Evolutionary conservation across 1,284 basidiomycete species (phyloP).

Genomic region (Paramarasmius palmivorus): DNA sequence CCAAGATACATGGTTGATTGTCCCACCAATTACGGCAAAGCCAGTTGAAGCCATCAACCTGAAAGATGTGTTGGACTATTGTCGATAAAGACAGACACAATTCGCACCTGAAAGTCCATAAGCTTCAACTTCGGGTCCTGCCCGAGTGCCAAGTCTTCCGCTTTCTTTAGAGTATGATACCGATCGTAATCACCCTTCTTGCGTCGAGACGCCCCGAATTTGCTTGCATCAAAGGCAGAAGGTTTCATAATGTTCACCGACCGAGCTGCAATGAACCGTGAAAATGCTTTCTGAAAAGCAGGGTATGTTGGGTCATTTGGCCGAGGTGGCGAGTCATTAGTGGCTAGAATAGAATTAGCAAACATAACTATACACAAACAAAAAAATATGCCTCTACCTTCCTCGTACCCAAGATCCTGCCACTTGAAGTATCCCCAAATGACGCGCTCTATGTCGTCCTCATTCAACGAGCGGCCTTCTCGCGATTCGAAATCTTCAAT

Average conservation of each 20-base stretch:
- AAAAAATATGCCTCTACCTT: constrained; percentile 67
- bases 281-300: constrained; percentile 68
- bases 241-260: constrained; percentile 61
- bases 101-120: constrained; percentile 80
- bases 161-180: constrained; percentile 45
- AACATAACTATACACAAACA: constrained; percentile 7
- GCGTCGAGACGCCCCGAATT: constrained; percentile 45
- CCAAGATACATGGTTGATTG: constrained; percentile 88
- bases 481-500: constrained; percentile 61
- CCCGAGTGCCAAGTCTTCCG: constrained; percentile 62
- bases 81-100: neutral
- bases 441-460: constrained; percentile 58
- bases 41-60: constrained; percentile 95
- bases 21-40: constrained; percentile 88
- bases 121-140: constrained; percentile 63
- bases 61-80: constrained; percentile 15
- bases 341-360: constrained; percentile 49
- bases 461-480: constrained; percentile 42
- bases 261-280: constrained; percentile 63
- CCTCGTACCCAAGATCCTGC: constrained; percentile 87
- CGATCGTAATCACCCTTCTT: constrained; percentile 45
- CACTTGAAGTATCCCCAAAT: constrained; percentile 89
- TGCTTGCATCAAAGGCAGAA: constrained; percentile 32
- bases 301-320: constrained; percentile 54
- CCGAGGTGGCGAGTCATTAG: constrained; percentile 88